phyloP scores from a whole-genome alignment of 106 monocot genomes.

The Platanthera guangdongensis region DNA sequence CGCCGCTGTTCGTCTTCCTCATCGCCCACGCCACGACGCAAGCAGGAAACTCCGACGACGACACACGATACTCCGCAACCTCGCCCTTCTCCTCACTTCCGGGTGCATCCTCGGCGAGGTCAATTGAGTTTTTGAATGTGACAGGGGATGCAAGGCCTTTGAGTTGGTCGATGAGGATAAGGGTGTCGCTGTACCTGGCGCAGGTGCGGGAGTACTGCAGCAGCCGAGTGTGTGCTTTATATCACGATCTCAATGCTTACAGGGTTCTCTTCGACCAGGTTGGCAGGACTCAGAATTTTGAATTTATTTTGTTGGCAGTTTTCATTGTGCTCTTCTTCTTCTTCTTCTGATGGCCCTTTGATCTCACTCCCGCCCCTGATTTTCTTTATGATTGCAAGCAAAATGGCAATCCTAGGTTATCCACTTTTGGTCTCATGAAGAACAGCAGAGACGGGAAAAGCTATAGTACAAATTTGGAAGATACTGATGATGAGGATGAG shows the following conservation, averaged over 20 bases:
- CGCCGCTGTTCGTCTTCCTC: too few species aligned
- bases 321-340: background rate
- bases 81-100: too few species aligned
- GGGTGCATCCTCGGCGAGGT: too few species aligned
- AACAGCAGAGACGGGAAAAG: slow-evolving; percentile 99
- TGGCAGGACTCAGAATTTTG: background rate
- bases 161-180: slow-evolving; percentile 85
- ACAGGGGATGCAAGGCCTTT: slow-evolving; percentile 74
- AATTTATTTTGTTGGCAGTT: background rate
- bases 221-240: slow-evolving; percentile 53
- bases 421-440: slow-evolving; percentile 97
- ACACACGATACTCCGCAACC: too few species aligned
- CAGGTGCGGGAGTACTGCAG: slow-evolving; percentile 80
- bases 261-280: slow-evolving; percentile 77
- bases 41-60: too few species aligned
- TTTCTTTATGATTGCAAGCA: slow-evolving; percentile 12
- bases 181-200: slow-evolving; percentile 73
- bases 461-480: slow-evolving; percentile 90
- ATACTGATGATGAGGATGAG: too few species aligned
- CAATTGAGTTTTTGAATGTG: background rate
- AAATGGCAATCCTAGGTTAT: slow-evolving; percentile 86
- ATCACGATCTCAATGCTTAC: slow-evolving; percentile 88
- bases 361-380: background rate
- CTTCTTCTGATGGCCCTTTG: background rate
- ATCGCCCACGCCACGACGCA: too few species aligned